Evolutionary conservation across 805 yeast genomes (phyloP), one percentile per base, ranked within the genome.

Genomic region (Ogataea zsoltii): DNA sequence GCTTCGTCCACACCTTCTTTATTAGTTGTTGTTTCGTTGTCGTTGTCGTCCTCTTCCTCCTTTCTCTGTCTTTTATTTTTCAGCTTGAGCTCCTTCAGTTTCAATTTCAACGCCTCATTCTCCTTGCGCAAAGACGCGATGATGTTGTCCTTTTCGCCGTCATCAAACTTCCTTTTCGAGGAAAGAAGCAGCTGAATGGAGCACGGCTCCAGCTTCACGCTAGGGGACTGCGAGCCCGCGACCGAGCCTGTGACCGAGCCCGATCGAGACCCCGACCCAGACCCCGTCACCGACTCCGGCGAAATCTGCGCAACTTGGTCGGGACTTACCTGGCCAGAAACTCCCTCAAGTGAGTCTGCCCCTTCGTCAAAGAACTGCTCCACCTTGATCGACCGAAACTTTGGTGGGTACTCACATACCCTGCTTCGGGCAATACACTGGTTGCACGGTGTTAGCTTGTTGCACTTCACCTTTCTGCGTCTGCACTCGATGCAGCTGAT

Each of bases 361-460:
- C 33, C 15, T 5, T 17, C 47, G 23, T 50, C 52, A 3, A 46
- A 38, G 18, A 47, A 46, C 43, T 49, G 50, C 23, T 58, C 62
- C 15, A 67, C 58, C 45, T 62, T 65, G 30, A 72, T 73, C 30
- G 76, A 74, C 43, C 80, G 57, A 48, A 75, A 75, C 14, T 73
- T 75, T 3, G 71, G 60, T 1, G 80, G 80, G 50, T 72, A 75
- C 35, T 67, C 69, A 55, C 80, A 75, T 1, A 54, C 51, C n/a
- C 70, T 59, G 11, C 57, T 57, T 34, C 75, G 61, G 23, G 62
- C 66, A 2, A 55, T 53, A 52, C 79, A 74, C 47, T 72, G 77
- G 46, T 72, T 70, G 53, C 79, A 74, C 1, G 79, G 79, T 21
- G 66, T 65, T 40, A 56, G 36, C 44, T 64, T 56, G 42, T 62